Evolutionary conservation across 176 grass and related monocot genomes (phyloP).

Genomic region (Juncus inflexus): DNA sequence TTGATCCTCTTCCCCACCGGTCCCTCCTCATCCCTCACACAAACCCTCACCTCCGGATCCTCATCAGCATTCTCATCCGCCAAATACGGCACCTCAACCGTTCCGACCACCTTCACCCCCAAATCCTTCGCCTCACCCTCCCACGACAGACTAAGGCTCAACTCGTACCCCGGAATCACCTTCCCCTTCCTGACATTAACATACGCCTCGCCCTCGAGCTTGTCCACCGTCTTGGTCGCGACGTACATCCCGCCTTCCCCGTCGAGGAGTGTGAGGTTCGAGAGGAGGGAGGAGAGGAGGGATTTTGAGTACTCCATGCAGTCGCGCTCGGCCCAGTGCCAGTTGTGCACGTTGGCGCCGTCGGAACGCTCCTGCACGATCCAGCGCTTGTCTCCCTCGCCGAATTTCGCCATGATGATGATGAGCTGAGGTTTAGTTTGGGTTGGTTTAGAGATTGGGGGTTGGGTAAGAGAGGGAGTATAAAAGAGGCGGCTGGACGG

Average conservation of each 20-base stretch:
- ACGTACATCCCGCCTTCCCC: constrained; percentile 70
- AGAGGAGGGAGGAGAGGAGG: constrained; percentile 56
- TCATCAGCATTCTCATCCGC: constrained; percentile 93
- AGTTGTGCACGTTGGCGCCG: constrained; percentile 96
- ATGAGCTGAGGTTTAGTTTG: neutral
- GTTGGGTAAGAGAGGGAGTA: too few relatives aligned
- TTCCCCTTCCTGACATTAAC: constrained; percentile 98
- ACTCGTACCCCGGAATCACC: constrained; percentile 89
- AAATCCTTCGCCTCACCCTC: constrained; percentile 67
- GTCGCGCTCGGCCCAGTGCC: constrained; percentile 96
- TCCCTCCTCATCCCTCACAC: constrained; percentile 64
- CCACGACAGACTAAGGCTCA: constrained; percentile 76
- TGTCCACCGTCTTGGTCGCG: constrained; percentile 65
- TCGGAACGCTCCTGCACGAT: constrained; percentile 93
- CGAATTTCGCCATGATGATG: constrained; percentile 93
- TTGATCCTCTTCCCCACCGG: constrained; percentile 72
- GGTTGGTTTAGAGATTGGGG: neutral
- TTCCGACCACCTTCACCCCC: constrained; percentile 46
- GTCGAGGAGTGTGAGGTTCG: constrained; percentile 62
- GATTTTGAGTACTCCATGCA: constrained; percentile 90
- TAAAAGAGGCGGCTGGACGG: too few relatives aligned
- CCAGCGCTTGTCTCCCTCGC: constrained; percentile 95
- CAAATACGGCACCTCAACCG: constrained; percentile 84
- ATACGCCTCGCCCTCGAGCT: constrained; percentile 92
- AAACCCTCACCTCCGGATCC: constrained; percentile 77